These are phyloP conservation scores for Acanthamoeba lenticulata DNA, from an alignment of 208 protist genomes.

Conservation along the genomic window DNA sequence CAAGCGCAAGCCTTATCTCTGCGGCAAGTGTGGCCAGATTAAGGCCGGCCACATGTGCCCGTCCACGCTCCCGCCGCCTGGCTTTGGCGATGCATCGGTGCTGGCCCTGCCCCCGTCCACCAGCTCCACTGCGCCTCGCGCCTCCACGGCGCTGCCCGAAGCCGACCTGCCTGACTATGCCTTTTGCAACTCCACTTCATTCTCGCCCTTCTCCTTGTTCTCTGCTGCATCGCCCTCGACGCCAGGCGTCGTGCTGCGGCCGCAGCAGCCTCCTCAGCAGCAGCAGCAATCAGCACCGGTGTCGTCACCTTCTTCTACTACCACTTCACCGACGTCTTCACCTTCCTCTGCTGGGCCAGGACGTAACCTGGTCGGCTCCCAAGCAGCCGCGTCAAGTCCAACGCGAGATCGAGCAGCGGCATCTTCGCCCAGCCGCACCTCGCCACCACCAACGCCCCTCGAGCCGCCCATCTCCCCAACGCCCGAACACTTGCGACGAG, in stretches of 20 bases:
- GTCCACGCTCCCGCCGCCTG: neutral
- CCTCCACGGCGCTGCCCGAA: neutral
- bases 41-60: slow-evolving; percentile 34
- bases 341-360: too few species aligned
- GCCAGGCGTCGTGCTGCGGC: neutral
- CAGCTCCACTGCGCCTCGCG: neutral
- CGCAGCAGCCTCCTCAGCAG: too few species aligned
- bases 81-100: neutral
- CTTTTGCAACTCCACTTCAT: neutral
- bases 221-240: neutral
- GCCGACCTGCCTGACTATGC: neutral
- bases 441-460: too few species aligned
- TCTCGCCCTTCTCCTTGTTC: neutral
- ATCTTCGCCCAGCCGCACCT: too few species aligned
- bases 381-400: too few species aligned
- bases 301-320: too few species aligned
- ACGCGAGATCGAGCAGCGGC: too few species aligned
- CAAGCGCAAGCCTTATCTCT: neutral
- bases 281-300: too few species aligned
- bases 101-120: neutral
- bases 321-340: too few species aligned
- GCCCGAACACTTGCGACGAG: too few species aligned
- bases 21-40: neutral
- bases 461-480: too few species aligned
- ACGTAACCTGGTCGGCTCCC: too few species aligned